Percentiles rank a stretch among this genome's conserved stretches.
Conservation (phyloP, 2,329 filamentous ascomycete genomes). For the Pseudovirgaria hyperparasitica region DNA sequence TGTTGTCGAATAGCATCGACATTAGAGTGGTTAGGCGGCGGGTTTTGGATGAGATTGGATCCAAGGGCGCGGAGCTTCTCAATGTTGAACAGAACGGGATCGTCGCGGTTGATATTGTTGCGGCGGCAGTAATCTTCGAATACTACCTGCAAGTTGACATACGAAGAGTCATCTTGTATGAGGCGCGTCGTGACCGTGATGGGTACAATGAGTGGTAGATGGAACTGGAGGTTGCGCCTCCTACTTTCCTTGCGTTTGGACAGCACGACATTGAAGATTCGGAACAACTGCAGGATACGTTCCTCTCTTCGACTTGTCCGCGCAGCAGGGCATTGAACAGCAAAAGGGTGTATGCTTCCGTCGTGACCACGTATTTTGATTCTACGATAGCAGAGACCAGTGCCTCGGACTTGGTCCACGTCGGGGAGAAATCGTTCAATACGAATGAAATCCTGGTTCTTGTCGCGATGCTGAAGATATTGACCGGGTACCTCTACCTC, state of each 20-base stretch:
- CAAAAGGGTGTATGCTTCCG: constrained; percentile 91
- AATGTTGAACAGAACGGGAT: constrained; percentile 88
- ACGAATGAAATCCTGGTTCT: constrained; percentile 96
- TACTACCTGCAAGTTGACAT: constrained; percentile 85
- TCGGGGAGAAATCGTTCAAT: constrained; percentile 95
- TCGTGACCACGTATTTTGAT: constrained; percentile 96
- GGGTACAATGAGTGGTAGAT: constrained; percentile 88
- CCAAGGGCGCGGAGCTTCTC: constrained; percentile 71
- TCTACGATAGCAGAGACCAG: constrained; percentile 81
- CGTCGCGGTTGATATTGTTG: constrained; percentile 81
- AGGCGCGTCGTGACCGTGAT: constrained; percentile 89
- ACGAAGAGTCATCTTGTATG: constrained; percentile 89
- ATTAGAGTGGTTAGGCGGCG: constrained; percentile 1
- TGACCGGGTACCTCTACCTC: constrained; percentile 97
- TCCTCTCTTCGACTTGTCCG: constrained; percentile 89
- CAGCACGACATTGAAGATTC: constrained; percentile 89
- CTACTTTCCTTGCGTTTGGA: constrained; percentile 89
- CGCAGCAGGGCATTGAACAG: constrained; percentile 89
- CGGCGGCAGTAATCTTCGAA: constrained; percentile 94
- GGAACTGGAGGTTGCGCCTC: constrained; percentile 88
- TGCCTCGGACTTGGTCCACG: constrained; percentile 82
- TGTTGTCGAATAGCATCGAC: constrained; percentile 34
- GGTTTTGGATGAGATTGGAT: constrained; percentile 15
- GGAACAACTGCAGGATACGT: constrained; percentile 88
- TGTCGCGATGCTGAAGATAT: constrained; percentile 93